Conservation (phyloP, 257 asterid species). For the Salvia hispanica region DNA sequence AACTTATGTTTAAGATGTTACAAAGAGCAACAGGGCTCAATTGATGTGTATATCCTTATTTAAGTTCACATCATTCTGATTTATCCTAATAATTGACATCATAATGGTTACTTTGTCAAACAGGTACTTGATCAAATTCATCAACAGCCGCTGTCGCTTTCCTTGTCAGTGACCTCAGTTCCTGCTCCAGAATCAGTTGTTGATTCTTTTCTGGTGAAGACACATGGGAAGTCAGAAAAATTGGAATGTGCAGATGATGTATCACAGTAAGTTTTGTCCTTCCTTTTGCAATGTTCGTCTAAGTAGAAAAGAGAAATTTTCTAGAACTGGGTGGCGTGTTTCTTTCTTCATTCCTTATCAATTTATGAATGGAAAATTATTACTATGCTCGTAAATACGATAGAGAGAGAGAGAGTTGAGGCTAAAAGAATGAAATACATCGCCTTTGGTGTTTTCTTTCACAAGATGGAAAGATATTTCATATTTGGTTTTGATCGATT, state of each 20-base stretch:
- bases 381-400: not conserved
- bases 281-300: slow-evolving; percentile 25
- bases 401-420: not conserved
- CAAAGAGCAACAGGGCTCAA: not conserved
- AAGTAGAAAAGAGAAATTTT: not conserved
- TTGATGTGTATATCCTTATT: slow-evolving; percentile 9
- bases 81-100: slow-evolving; percentile 5
- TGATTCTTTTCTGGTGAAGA: slow-evolving; percentile 82
- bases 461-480: not conserved
- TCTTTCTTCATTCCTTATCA: not conserved
- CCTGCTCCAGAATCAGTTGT: slow-evolving; percentile 94
- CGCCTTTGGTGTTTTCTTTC: not conserved
- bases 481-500: not conserved
- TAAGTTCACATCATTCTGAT: slow-evolving; percentile 16
- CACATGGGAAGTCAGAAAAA: slow-evolving; percentile 50
- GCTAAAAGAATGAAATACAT: not conserved
- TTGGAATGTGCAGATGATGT: slow-evolving; percentile 47
- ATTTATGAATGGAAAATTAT: not conserved
- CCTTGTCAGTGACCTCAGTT: slow-evolving; percentile 70
- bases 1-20: not conserved
- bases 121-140: slow-evolving; percentile 96
- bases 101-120: slow-evolving; percentile 17
- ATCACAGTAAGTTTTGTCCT: slow-evolving; percentile 60
- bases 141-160: slow-evolving; percentile 75
- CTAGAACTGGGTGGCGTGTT: not conserved